phyloP scores from a whole-genome alignment of 176 grass and related monocot genomes.

The Leersia perrieri region DNA sequence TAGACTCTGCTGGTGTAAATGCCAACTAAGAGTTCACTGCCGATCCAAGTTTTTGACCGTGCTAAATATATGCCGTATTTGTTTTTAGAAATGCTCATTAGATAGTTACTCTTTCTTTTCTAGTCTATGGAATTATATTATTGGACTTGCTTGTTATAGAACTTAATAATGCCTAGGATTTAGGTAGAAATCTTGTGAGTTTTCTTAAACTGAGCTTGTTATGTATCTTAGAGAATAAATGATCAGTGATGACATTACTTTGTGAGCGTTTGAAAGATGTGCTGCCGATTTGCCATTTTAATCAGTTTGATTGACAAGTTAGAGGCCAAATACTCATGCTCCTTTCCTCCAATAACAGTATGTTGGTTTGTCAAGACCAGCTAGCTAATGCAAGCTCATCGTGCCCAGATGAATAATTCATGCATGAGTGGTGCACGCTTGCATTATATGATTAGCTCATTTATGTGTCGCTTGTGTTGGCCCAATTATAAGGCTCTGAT shows the following conservation, averaged over 20 bases:
- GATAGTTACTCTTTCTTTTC: neutral
- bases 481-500: too few relatives aligned
- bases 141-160: slow-evolving; percentile 31
- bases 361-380: too few relatives aligned
- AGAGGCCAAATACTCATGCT: neutral
- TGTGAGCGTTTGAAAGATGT: too few relatives aligned
- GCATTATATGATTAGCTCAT: neutral
- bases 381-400: neutral
- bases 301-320: neutral
- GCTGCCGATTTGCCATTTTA: too few relatives aligned
- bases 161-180: slow-evolving; percentile 24
- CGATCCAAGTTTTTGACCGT: neutral
- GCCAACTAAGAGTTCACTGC: slow-evolving; percentile 37
- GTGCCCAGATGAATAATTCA: neutral
- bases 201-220: slow-evolving; percentile 4
- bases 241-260: neutral
- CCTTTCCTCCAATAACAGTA: neutral
- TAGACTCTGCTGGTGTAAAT: slow-evolving; percentile 33
- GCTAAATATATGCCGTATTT: neutral
- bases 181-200: neutral
- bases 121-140: slow-evolving; percentile 25
- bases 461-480: neutral
- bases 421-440: neutral
- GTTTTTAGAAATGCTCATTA: slow-evolving; percentile 19
- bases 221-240: slow-evolving; percentile 25